Evolutionary conservation across 2,329 filamentous ascomycete genomes (phyloP), one percentile per base, ranked within the genome.

Genomic region (Neophaeococcomyces aloes): DNA sequence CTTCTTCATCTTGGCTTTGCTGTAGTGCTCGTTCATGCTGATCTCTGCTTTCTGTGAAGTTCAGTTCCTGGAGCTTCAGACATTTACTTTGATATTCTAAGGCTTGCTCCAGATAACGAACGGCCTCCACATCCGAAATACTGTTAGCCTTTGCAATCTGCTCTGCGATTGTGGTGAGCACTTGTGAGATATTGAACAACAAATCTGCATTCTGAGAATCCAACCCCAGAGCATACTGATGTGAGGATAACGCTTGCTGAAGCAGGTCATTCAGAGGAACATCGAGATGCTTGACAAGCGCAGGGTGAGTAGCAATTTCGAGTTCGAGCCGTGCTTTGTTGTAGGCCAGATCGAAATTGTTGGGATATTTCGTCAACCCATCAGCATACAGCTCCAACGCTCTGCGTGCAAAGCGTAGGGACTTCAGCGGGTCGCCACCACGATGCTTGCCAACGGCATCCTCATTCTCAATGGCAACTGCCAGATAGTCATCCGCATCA

Each of bases 401-500:
- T 48, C 79, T 68, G 50, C 77, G 69, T 56, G 70, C 70, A 54
- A 71, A 71, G 36, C 77, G 67, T 50, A 71, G 68, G 3, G 75
- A 73, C 55, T 85, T 86, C 38, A 69, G 74, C 15, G 78, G 72
- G 58, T 86, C 81, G 17, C 81, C 82, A 29, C 74, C 79, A 38
- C 81, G 71, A 77, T 81, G 84, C 70, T 86, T 86, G 49, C 81
- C 79, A 5, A 79, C 81, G 4, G 77, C 77, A 60, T 83, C 78
- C 62, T 86, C 81, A 47, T 78, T 71, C 25, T 79, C 74, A 42
- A 84, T 80, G 8, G 79, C 81, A 18, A 72, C 75, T 71, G 76
- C 78, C 41, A 83, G 69, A 54, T 76, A 85, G 50, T 84, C 81
- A 64, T 83, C 79, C 40, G 76, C 76, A 1, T 75, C 76, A 45